Evolutionary conservation across 345 rosid species (phyloP).

Genomic region (Geranium brycei): DNA sequence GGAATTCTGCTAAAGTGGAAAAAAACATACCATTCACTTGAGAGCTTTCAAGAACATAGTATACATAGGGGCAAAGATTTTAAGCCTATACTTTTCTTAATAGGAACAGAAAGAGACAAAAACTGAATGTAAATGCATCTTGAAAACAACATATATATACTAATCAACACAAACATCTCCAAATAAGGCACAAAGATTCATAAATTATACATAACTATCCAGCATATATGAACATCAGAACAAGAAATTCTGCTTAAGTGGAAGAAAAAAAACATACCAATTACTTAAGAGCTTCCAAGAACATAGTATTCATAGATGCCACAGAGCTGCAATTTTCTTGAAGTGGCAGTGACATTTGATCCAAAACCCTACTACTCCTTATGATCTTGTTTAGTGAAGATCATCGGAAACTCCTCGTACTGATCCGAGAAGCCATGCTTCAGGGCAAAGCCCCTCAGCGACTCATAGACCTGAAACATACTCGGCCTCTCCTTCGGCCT

Average conservation of each 20-base stretch:
- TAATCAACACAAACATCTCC: conserved; percentile 7
- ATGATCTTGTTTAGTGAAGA: conserved; percentile 16
- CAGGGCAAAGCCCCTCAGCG: conserved; percentile 16
- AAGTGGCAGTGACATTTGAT: background rate
- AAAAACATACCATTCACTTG: too few relatives aligned
- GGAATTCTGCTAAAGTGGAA: too few relatives aligned
- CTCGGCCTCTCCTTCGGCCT: conserved; percentile 42
- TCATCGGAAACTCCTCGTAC: conserved; percentile 16
- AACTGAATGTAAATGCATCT: background rate
- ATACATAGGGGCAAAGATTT: background rate
- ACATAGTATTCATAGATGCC: conserved; percentile 13
- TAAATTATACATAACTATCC: conserved; percentile 13
- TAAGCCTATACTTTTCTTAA: too few relatives aligned
- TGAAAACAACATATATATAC: background rate
- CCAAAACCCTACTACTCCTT: conserved; percentile 13
- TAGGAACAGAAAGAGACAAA: too few relatives aligned
- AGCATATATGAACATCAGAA: conserved; percentile 8
- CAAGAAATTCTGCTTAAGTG: too few relatives aligned
- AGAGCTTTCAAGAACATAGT: conserved; percentile 5
- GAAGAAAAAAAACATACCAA: too few relatives aligned
- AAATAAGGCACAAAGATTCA: background rate
- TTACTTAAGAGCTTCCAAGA: background rate
- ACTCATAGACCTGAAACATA: conserved; percentile 32
- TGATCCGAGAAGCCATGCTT: conserved; percentile 16
- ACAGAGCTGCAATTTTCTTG: background rate